Percentiles rank a stretch among this genome's conserved stretches.
These are phyloP conservation scores for Suillus clintonianus DNA, from an alignment of 768 basidiomycete species.

Conservation along the genomic window DNA sequence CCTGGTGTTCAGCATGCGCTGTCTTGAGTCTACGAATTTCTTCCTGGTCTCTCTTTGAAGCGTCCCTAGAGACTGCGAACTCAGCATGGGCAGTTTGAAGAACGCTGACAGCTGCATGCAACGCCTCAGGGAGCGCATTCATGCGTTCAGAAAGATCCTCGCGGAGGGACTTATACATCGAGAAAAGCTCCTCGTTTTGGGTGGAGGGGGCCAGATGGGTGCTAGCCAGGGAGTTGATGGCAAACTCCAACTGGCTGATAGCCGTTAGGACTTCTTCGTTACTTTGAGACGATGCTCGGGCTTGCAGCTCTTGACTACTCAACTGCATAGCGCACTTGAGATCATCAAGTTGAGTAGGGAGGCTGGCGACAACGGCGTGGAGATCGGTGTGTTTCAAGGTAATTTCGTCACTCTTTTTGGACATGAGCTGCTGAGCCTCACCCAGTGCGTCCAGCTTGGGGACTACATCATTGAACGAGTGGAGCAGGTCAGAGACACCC, in stretches of 20 bases:
- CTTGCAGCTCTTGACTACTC: slow-evolving; percentile 22
- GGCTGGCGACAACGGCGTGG: slow-evolving; percentile 40
- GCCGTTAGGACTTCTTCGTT: slow-evolving; percentile 32
- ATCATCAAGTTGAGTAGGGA: slow-evolving; percentile 49
- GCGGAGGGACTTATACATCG: slow-evolving; percentile 54
- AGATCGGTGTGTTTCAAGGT: slow-evolving; percentile 43
- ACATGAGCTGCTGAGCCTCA: slow-evolving; percentile 43
- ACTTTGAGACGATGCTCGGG: slow-evolving; percentile 14
- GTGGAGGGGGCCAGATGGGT: slow-evolving; percentile 51
- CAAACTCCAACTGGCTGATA: slow-evolving; percentile 47
- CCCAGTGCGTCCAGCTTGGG: slow-evolving; percentile 42
- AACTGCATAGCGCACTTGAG: slow-evolving; percentile 45
- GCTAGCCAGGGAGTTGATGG: slow-evolving; percentile 49
- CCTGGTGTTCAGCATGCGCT: slow-evolving; percentile 66
- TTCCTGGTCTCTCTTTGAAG: slow-evolving; percentile 63
- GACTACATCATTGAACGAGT: slow-evolving; percentile 42
- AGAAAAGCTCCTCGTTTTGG: slow-evolving; percentile 50
- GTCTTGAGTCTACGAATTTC: slow-evolving; percentile 59
- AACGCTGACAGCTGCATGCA: slow-evolving; percentile 52
- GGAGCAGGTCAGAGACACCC: slow-evolving; percentile 45
- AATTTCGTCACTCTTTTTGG: slow-evolving; percentile 40
- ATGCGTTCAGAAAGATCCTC: slow-evolving; percentile 57
- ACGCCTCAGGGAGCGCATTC: slow-evolving; percentile 56
- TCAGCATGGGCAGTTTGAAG: slow-evolving; percentile 66
- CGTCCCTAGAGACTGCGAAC: slow-evolving; percentile 56